Base-by-base conservation (phyloP, 768 basidiomycete species). In the Mycena floridula region DNA sequence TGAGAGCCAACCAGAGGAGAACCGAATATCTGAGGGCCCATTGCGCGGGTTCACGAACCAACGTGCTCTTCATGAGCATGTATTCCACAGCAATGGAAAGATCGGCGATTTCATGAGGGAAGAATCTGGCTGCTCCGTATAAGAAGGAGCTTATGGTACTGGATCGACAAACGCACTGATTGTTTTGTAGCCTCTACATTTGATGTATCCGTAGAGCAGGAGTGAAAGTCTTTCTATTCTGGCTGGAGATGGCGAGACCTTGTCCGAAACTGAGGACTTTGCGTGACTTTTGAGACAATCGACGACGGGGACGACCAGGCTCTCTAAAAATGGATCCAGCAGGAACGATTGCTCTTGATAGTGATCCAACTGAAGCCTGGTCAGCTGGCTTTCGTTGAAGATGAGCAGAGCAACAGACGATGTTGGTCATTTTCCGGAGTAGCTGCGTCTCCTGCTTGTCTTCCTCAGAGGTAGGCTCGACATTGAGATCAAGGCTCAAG, bases 321-420 rank as follows among this genome's bases (percentile, higher is more conserved):
- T 59, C 56, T 94, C 89, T 16, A 99, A 73, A 53, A 76, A 83
- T 27, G 95, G 93, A 60, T 99, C 96, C 11, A 98, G 72, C 3
- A 99, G 76, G 60, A 92, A 89, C 2, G 93, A 74, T 53, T 95
- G 90, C 49, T 98, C 94, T 60, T 95, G 93, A 57, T 95, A 97
- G 58, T 83, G 79, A 58, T 79, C 78, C 23, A 97, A 74, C 95
- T 97, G 48, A 21, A 22, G 24, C 36, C 24, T 24, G 25, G 18
- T 42, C 42, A 27, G 32, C 32, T 35, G 15, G 32, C n/a, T 46
- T 36, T 21, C 37, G 35, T 22, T 9, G 28, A 25, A 16, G 48
- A 27, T 23, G 32, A 38, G 36, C 27, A 25, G 18, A 5, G n/a
- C 3, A 16, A 67, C 80, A 55, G 60, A 85, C 84, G 45, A 80